phyloP scores from a whole-genome alignment of 352 stramenopile genomes.

The Phytophthora brassicae region DNA sequence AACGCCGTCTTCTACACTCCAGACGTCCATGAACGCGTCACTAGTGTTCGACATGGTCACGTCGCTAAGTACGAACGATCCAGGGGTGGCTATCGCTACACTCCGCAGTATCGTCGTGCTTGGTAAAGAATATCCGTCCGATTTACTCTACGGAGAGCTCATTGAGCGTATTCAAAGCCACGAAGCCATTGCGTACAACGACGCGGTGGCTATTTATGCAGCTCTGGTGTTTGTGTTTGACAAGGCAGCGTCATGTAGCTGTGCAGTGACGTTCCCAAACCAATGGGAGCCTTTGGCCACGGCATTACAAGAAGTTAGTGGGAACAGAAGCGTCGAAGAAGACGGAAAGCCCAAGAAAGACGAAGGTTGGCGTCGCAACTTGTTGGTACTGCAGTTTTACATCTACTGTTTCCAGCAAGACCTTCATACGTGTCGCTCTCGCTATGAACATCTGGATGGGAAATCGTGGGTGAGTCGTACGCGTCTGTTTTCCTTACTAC shows the following conservation, averaged over 20 bases:
- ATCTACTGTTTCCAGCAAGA: conserved; percentile 82
- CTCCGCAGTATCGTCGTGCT: conserved; percentile 82
- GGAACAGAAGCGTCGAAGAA: conserved; percentile 32
- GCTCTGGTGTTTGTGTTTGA: conserved; percentile 85
- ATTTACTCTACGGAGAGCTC: conserved; percentile 78
- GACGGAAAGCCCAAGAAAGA: conserved; percentile 39
- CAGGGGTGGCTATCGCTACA: conserved; percentile 70
- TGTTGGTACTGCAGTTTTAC: conserved; percentile 82
- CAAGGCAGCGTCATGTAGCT: conserved; percentile 66
- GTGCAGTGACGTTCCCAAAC: conserved; percentile 60
- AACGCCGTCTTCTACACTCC: conserved; percentile 54
- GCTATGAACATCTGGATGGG: conserved; percentile 49
- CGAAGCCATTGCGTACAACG: conserved; percentile 64
- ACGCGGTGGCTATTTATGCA: conserved; percentile 76
- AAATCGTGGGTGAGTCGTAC: conserved; percentile 62
- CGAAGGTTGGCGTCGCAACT: conserved; percentile 61
- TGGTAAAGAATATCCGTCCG: conserved; percentile 80
- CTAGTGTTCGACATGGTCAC: conserved; percentile 85
- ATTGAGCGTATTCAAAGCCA: conserved; percentile 79
- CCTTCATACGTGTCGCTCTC: conserved; percentile 50
- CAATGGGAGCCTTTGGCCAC: conserved; percentile 66
- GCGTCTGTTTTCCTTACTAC: conserved; percentile 60
- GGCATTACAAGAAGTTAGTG: conserved; percentile 60
- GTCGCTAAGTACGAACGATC: conserved; percentile 83
- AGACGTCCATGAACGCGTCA: conserved; percentile 82